Percentiles rank a stretch among this genome's conserved stretches.
phyloP scores from a whole-genome alignment of 768 basidiomycete genomes.

The Sporobolomyces pararoseus region DNA sequence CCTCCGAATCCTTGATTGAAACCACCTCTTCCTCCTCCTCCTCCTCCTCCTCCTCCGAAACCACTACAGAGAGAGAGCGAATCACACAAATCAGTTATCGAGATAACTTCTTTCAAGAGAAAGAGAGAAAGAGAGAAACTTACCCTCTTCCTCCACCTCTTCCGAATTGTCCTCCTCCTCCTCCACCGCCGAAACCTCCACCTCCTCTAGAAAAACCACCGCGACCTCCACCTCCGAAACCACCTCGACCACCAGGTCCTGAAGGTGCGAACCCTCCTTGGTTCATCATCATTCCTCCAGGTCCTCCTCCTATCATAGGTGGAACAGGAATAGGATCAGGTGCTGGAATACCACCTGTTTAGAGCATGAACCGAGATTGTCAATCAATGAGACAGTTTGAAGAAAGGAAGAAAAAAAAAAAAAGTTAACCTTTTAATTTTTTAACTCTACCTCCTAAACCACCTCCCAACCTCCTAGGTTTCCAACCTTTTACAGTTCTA shows the following conservation, averaged over 20 bases:
- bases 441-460: constrained; percentile 98
- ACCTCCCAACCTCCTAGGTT: constrained; percentile 91
- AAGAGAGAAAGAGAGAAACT: not conserved
- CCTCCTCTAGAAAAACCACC: constrained; percentile 31
- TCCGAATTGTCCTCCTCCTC: constrained; percentile 39
- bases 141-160: constrained; percentile 49
- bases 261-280: constrained; percentile 25
- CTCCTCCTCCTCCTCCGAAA: constrained; percentile 8
- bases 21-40: not conserved
- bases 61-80: not conserved
- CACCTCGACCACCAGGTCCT: constrained; percentile 37
- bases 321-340: constrained; percentile 51
- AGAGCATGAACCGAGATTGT: not conserved
- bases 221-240: not conserved
- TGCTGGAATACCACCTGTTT: constrained; percentile 41
- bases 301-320: constrained; percentile 48
- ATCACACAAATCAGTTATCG: not conserved
- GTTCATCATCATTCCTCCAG: constrained; percentile 13
- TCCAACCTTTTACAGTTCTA: constrained; percentile 96
- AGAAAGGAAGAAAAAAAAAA: not conserved
- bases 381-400: not conserved
- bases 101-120: not conserved
- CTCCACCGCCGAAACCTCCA: constrained; percentile 36
- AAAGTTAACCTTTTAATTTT: constrained; percentile 26
- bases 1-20: constrained; percentile 44